Conservation (phyloP, 208 protist species). For the Acanthamoeba royreba region DNA sequence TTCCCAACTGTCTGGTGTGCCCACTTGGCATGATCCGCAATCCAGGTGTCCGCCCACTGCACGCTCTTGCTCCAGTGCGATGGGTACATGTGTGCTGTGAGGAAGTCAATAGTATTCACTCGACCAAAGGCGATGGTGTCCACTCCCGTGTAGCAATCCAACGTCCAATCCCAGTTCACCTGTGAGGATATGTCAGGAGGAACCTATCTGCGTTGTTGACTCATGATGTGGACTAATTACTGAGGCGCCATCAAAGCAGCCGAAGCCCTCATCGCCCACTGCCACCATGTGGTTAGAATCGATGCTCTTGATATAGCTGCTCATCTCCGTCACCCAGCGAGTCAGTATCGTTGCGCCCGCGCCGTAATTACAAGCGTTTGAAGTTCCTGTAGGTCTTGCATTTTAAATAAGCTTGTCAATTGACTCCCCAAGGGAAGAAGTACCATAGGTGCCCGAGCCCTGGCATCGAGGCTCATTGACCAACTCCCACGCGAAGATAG, state of each 20-base stretch:
- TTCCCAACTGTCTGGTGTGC: not conserved
- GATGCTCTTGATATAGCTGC: not conserved
- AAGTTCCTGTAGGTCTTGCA: too few species aligned
- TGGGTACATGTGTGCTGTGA: constrained; percentile 45
- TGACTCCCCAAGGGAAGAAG: too few species aligned
- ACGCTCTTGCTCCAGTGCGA: constrained; percentile 35
- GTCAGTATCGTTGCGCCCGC: not conserved
- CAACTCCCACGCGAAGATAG: constrained; percentile 50
- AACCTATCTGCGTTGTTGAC: too few species aligned
- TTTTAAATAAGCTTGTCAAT: too few species aligned
- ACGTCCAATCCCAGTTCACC: not conserved
- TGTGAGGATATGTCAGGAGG: too few species aligned
- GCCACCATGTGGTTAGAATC: not conserved
- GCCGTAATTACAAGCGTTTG: not conserved
- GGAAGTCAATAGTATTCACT: not conserved
- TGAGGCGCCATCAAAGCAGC: not conserved
- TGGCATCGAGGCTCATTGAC: constrained; percentile 37
- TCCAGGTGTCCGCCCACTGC: not conserved
- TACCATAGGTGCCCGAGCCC: not conserved
- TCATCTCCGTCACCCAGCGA: not conserved
- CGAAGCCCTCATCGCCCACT: constrained; percentile 17
- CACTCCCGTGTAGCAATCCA: not conserved
- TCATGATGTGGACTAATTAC: too few species aligned
- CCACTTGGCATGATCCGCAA: not conserved
- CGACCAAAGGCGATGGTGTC: not conserved